These are phyloP conservation scores for Trypanosomatidae sp. DNA, from an alignment of 208 protist genomes.

Conservation along the genomic window DNA sequence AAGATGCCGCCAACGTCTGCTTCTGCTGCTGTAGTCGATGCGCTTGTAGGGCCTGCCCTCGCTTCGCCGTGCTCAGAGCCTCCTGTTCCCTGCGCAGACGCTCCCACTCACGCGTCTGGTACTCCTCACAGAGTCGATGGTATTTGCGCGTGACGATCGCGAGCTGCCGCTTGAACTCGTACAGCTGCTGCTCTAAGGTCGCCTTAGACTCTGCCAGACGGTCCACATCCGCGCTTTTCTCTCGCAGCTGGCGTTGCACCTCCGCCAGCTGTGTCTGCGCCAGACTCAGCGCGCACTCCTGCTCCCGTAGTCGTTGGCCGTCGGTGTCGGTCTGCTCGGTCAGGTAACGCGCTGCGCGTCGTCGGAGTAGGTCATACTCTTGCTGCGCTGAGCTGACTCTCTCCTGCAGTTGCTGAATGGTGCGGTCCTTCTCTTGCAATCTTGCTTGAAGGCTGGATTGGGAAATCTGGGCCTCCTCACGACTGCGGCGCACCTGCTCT, in stretches of 20 bases:
- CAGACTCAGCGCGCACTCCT: constrained; percentile 44
- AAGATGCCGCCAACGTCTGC: neutral
- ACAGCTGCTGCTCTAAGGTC: constrained; percentile 32
- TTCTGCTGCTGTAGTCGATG: neutral
- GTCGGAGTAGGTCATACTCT: constrained; percentile 72
- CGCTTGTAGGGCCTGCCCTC: neutral
- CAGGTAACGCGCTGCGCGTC: constrained; percentile 35
- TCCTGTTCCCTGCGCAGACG: constrained; percentile 26
- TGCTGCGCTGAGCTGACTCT: constrained; percentile 46
- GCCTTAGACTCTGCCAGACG: constrained; percentile 36
- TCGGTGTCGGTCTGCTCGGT: constrained; percentile 33
- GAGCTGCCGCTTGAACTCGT: constrained; percentile 33
- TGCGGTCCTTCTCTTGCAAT: constrained; percentile 55
- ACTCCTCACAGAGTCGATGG: constrained; percentile 36
- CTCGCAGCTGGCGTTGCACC: constrained; percentile 30
- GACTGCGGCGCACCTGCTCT: constrained; percentile 40
- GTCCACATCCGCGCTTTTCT: constrained; percentile 24
- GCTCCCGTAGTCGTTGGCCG: constrained; percentile 25
- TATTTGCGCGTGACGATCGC: constrained; percentile 40
- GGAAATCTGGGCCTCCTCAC: constrained; percentile 50
- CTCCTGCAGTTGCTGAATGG: constrained; percentile 46
- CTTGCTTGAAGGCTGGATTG: constrained; percentile 52
- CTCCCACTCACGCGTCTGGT: constrained; percentile 40
- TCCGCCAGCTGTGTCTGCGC: constrained; percentile 41
- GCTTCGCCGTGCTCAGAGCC: constrained; percentile 13